Conservation (phyloP, 1,139 yeast genomes). For the Wickerhamomyces sp. region DNA sequence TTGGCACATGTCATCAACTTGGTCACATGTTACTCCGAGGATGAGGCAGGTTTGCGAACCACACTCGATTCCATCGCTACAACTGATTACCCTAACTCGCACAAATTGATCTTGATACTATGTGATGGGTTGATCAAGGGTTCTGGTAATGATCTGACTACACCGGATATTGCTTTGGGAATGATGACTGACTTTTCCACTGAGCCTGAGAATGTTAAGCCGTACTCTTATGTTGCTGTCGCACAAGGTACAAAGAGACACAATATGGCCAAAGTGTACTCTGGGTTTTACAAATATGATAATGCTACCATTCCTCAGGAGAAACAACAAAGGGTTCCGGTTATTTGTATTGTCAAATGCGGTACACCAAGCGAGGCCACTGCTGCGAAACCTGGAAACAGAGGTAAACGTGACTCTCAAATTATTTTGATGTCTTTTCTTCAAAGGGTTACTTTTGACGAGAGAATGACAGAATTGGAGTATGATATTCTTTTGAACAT, state of each 20-base stretch:
- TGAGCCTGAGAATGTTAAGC: constrained; percentile 67
- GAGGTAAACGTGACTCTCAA: constrained; percentile 98
- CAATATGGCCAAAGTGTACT: constrained; percentile 93
- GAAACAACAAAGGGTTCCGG: constrained; percentile 86
- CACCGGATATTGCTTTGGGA: constrained; percentile 82
- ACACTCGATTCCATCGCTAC: constrained; percentile 89
- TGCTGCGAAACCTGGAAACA: constrained; percentile 89
- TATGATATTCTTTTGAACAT: constrained; percentile 74
- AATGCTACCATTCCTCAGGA: constrained; percentile 68
- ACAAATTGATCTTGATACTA: constrained; percentile 73
- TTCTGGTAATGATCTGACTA: constrained; percentile 77
- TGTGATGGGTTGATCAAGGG: constrained; percentile 97
- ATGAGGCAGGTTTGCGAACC: constrained; percentile 75
- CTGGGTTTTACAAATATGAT: constrained; percentile 85
- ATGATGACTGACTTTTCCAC: constrained; percentile 83
- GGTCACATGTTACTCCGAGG: constrained; percentile 95
- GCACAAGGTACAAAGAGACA: constrained; percentile 91
- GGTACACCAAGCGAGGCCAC: constrained; percentile 83
- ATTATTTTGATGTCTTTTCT: constrained; percentile 88
- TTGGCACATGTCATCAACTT: constrained; percentile 77
- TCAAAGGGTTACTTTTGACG: constrained; percentile 89
- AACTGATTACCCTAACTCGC: constrained; percentile 92
- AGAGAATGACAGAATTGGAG: constrained; percentile 94
- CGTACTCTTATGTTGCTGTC: constrained; percentile 89
- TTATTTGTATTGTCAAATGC: constrained; percentile 79